Percentiles rank a stretch among this genome's conserved stretches.
Evolutionary conservation across 331 rosid genomes (phyloP).

Genomic region (Dryas integrifolia): DNA sequence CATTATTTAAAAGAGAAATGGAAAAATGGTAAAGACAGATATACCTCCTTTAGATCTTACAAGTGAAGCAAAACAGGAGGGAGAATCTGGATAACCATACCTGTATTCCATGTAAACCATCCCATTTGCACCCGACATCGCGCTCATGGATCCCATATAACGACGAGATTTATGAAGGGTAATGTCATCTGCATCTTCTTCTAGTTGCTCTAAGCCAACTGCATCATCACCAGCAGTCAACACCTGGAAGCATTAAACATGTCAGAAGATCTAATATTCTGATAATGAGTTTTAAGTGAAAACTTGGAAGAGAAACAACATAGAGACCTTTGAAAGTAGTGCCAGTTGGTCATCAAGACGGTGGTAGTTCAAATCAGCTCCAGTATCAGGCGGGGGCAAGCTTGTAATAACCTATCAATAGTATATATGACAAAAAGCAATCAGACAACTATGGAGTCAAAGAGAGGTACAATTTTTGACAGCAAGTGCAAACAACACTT

Average conservation of each 20-base stretch:
- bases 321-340: slow-evolving; percentile 73
- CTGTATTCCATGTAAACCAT: slow-evolving; percentile 94
- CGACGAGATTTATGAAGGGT: slow-evolving; percentile 74
- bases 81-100: slow-evolving; percentile 33
- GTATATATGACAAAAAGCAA: background rate
- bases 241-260: slow-evolving; percentile 44
- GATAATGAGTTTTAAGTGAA: background rate
- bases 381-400: slow-evolving; percentile 91
- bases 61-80: background rate
- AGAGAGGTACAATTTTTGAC: background rate
- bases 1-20: background rate
- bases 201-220: slow-evolving; percentile 86
- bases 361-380: slow-evolving; percentile 64
- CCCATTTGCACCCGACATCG: slow-evolving; percentile 94
- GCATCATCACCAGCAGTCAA: slow-evolving; percentile 91
- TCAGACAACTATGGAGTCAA: background rate
- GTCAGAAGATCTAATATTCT: slow-evolving; percentile 19
- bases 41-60: background rate
- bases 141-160: slow-evolving; percentile 74
- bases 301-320: slow-evolving; percentile 20
- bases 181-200: slow-evolving; percentile 84
- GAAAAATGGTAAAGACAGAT: slow-evolving; percentile 5
- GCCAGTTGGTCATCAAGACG: slow-evolving; percentile 75
- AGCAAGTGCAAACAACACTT: background rate
- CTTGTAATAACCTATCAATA: slow-evolving; percentile 80